These are phyloP conservation scores for Allium cepa DNA, from an alignment of 106 monocot species.

Conservation along the genomic window DNA sequence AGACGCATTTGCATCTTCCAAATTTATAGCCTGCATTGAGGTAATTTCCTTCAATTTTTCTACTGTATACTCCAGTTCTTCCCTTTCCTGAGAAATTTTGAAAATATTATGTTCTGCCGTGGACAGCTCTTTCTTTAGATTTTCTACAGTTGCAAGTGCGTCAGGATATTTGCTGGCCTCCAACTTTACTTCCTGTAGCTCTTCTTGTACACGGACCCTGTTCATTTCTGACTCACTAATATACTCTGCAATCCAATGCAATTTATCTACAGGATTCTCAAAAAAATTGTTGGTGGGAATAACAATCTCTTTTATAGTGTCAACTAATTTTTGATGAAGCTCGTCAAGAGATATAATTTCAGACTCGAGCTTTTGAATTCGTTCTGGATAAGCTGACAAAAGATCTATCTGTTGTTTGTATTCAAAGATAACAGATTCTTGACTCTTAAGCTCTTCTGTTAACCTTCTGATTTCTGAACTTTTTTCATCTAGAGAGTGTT, in stretches of 20 bases:
- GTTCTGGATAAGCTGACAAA: conserved; percentile 34
- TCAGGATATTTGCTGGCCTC: conserved; percentile 37
- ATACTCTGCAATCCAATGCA: conserved; percentile 36
- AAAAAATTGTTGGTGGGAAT: conserved; percentile 33
- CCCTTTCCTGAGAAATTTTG: conserved; percentile 44
- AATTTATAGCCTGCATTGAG: conserved; percentile 29
- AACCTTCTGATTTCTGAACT: conserved; percentile 65
- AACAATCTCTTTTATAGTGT: conserved; percentile 35
- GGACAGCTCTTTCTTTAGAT: conserved; percentile 46
- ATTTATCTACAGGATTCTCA: conserved; percentile 52
- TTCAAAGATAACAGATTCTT: conserved; percentile 42
- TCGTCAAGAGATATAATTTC: conserved; percentile 44
- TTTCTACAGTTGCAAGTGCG: conserved; percentile 32
- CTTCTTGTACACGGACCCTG: conserved; percentile 27
- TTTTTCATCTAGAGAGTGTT: conserved; percentile 65
- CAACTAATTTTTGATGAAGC: conserved; percentile 32
- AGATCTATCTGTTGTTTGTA: conserved; percentile 39
- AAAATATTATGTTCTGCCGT: conserved; percentile 26
- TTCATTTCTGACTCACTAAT: conserved; percentile 32
- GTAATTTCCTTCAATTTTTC: conserved; percentile 53
- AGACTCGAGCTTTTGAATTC: conserved; percentile 42
- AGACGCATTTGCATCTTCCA: conserved; percentile 42
- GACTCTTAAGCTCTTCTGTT: conserved; percentile 43
- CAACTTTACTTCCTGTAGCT: conserved; percentile 46
- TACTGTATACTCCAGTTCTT: conserved; percentile 49